Evolutionary conservation across 2,329 filamentous ascomycete species (phyloP), one percentile per base, ranked within the genome.

Genomic region (Pseudocercospora macadamiae): DNA sequence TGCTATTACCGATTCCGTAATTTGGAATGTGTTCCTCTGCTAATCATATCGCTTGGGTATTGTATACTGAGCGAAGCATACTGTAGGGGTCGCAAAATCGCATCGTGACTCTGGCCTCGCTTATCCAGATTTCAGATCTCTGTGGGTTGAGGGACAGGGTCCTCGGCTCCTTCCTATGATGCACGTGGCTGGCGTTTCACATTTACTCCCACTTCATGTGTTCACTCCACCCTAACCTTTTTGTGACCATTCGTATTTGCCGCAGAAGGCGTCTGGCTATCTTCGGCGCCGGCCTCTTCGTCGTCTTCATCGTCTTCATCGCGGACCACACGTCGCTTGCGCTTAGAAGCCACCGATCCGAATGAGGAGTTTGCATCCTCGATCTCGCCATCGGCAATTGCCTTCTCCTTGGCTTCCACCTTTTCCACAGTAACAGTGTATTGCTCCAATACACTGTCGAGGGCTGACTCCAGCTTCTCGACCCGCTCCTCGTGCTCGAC

Each of bases 381-480:
- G 16, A 62, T 55, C 3, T 56, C 59, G 23, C 58, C 55, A 19
- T 56, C 60, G 42, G 45, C 55, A 9, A 68, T 70, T 5, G 55
- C 55, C 59, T 63, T 64, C 59, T 70, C 72, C 28, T 73, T 69
- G 66, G 70, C 73, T 64, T 75, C 71, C 2, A 79, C 71, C 23
- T 68, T 75, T 53, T 84, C 80, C 34, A 93, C 74, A 37, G 91
- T 77, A 54, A 85, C 81, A n/a, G 83, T 83, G 73, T 92, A 93
- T 65, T 91, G 89, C 51, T 86, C 82, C 68, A 89, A 84, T 14
- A 93, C 88, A 48, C 83, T 83, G 14, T 81, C 78, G 19, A 92
- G 77, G 0, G 88, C 88, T 65, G 89, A 83, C 51, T 90, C 84
- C 3, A 96, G 78, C 78, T 89, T 91, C 57, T 89, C 83, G 6